A percentile compares a stretch with the other conserved stretches of the same genome.
These are phyloP conservation scores for Chytridium lagenaria DNA, from an alignment of 371 early-diverging fungal species.

Conservation along the genomic window DNA sequence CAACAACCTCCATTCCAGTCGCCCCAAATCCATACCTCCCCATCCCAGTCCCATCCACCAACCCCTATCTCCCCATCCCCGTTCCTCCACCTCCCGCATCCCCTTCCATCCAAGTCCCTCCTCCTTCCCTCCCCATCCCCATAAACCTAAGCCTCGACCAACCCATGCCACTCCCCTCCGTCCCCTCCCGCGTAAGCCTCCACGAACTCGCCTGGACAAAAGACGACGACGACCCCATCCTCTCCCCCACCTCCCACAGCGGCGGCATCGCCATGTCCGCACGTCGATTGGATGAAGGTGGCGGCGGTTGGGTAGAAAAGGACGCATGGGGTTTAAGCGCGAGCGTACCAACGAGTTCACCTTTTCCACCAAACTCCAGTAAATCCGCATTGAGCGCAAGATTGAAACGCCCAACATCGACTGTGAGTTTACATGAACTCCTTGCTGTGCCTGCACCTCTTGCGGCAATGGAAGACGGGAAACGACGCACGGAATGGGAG, in stretches of 20 bases:
- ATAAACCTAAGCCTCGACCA: conserved; percentile 6
- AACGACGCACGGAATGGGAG: neutral
- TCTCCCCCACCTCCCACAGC: too few relatives aligned
- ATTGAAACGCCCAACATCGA: neutral
- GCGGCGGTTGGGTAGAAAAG: neutral
- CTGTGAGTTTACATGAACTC: neutral
- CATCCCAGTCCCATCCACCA: too few relatives aligned
- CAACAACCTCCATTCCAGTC: too few relatives aligned
- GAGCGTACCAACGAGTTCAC: too few relatives aligned
- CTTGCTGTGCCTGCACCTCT: neutral
- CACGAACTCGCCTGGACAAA: conserved; percentile 7
- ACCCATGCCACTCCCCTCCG: conserved; percentile 5
- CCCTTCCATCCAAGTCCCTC: too few relatives aligned
- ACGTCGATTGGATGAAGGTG: neutral
- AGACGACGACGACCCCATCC: neutral
- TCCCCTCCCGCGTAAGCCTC: conserved; percentile 5
- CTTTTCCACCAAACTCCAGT: too few relatives aligned
- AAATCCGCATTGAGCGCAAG: neutral
- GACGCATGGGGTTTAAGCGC: neutral
- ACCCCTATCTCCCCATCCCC: too few relatives aligned
- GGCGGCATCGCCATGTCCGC: neutral
- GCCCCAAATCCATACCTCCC: too few relatives aligned
- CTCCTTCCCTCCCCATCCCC: neutral
- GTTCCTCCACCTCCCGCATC: too few relatives aligned
- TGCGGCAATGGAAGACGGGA: neutral